Evolutionary conservation across 2,329 filamentous ascomycete genomes (phyloP), one percentile per base, ranked within the genome.

Genomic region (Fusarium sarcochroum): DNA sequence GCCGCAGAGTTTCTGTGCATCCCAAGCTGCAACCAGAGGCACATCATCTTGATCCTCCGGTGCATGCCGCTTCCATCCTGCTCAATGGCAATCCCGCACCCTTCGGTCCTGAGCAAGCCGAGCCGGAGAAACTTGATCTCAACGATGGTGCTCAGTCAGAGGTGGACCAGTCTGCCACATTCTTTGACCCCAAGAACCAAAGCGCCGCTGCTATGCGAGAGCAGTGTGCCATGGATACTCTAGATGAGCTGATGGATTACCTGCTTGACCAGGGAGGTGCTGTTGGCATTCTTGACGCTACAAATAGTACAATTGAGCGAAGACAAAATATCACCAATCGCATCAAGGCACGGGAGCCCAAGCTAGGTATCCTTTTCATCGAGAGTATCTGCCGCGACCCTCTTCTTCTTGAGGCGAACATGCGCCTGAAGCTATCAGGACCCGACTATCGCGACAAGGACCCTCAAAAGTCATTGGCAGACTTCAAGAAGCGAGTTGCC

Each of bases 381-480:
- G 96, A 99, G 82, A 97, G 93, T 74, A 91, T 97, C 52, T 99
- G 96, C 79, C 86, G 93, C 63, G 94, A 98, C 72, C 85, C 92
- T 61, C 89, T 89, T 79, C 84, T 98, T 25, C 85, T 98, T 37
- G 94, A 98, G 79, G 93, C 94, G 18, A 98, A 98, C 76, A 98
- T 98, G 94, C 93, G 95, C 27, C 83, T 98, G 66, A 98, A 98
- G 83, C 89, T 98, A 8, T 97, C 93, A 5, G 96, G 96, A 1
- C 96, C 96, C 0, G 96, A 99, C 79, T 99, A 99, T 82, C 93
- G 91, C 75, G 93, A 93, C 77, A 97, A 97, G 80, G 95, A 99
- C 73, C 95, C 96, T 0, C 82, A 89, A 56, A 89, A 92, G 75
- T 94, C 96, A 2, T 83, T 98, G 41, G 89, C 87, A 34, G 96